These are phyloP conservation scores for Termitomyces sp. DNA, from an alignment of 768 basidiomycete genomes.

Conservation along the genomic window DNA sequence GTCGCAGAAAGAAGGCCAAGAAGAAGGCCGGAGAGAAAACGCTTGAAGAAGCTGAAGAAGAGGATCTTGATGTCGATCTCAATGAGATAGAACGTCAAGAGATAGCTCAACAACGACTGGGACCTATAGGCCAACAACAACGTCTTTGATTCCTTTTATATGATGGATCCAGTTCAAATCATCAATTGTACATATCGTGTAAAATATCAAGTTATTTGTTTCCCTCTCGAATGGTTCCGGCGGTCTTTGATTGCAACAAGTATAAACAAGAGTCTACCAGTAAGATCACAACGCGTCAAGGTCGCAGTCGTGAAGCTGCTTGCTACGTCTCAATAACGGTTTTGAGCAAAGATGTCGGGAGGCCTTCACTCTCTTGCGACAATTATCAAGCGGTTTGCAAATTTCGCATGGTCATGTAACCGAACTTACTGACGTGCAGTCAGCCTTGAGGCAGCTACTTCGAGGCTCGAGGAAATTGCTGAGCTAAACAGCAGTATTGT, in stretches of 20 bases:
- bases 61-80: neutral
- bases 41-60: constrained; percentile 20
- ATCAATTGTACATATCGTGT: no score
- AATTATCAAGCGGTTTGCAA: constrained; percentile 73
- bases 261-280: constrained; percentile 12
- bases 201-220: neutral
- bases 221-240: neutral
- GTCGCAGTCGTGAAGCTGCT: neutral
- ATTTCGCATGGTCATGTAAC: neutral
- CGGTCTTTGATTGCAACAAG: constrained; percentile 4
- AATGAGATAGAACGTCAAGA: constrained; percentile 3
- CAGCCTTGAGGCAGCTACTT: constrained; percentile 91
- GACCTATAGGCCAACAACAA: neutral
- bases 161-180: no score
- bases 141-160: neutral
- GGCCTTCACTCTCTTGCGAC: constrained; percentile 77
- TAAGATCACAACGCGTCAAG: constrained; percentile 11
- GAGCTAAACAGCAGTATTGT: constrained; percentile 34
- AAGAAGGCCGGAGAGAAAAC: constrained; percentile 49
- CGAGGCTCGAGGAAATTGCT: constrained; percentile 89
- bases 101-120: no score
- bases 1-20: constrained; percentile 75
- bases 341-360: constrained; percentile 32
- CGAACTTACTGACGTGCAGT: constrained; percentile 3
- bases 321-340: neutral